These are phyloP conservation scores for Clitocybe nebularis DNA, from an alignment of 1,284 basidiomycete species.

Conservation along the genomic window DNA sequence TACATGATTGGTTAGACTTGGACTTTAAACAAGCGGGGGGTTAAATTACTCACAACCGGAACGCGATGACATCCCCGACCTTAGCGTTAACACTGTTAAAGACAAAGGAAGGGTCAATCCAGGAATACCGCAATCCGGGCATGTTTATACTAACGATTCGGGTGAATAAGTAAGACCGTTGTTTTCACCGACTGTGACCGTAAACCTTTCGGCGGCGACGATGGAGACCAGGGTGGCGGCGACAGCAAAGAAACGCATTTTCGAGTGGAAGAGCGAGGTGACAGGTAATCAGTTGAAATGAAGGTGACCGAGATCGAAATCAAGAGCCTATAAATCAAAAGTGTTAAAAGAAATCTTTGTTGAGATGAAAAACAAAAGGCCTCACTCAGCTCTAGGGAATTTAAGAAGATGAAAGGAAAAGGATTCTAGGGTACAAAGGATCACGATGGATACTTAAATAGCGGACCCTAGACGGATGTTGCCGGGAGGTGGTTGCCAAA, in stretches of 20 bases:
- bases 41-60: slow-evolving; percentile 35
- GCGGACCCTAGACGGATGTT: too few species aligned
- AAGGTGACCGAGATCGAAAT: not conserved
- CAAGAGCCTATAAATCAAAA: not conserved
- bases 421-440: too few species aligned
- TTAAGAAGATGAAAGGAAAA: too few species aligned
- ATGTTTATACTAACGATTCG: slow-evolving; percentile 1
- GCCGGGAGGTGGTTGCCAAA: not conserved
- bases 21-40: slow-evolving; percentile 3
- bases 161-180: not conserved
- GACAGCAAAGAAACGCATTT: slow-evolving; percentile 50
- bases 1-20: slow-evolving; percentile 20
- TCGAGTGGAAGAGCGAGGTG: slow-evolving; percentile 12
- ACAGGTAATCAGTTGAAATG: slow-evolving; percentile 4
- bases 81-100: slow-evolving; percentile 44
- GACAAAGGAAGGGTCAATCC: slow-evolving; percentile 27
- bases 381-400: not conserved
- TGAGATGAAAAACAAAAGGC: not conserved
- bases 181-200: slow-evolving; percentile 24
- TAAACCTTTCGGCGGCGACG: slow-evolving; percentile 17
- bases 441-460: too few species aligned
- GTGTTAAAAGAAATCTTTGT: not conserved
- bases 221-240: slow-evolving; percentile 37
- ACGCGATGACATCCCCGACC: slow-evolving; percentile 30
- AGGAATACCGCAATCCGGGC: not conserved